These are phyloP conservation scores for Alternaria panax DNA, from an alignment of 2,329 filamentous ascomycete species.

Conservation along the genomic window DNA sequence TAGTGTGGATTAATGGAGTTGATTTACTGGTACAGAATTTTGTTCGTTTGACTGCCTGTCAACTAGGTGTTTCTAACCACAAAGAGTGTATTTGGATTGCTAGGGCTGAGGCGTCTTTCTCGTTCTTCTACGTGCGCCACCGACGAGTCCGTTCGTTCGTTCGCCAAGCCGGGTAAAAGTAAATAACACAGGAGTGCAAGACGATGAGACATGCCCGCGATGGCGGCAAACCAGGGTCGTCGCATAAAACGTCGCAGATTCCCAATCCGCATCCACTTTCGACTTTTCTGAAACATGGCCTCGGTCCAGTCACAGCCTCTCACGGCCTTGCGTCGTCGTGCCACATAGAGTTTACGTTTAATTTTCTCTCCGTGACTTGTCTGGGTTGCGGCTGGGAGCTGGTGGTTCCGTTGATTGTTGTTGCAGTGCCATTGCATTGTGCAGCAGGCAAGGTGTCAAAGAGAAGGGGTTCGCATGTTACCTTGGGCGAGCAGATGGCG, in stretches of 20 bases:
- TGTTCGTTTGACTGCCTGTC: too few species aligned
- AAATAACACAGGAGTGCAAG: too few species aligned
- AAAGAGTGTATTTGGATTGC: too few species aligned
- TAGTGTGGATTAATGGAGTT: too few species aligned
- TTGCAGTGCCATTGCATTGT: too few species aligned
- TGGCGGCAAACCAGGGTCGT: background rate
- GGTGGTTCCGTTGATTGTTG: background rate
- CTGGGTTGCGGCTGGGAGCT: background rate
- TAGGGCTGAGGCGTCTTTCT: too few species aligned
- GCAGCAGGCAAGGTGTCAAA: background rate
- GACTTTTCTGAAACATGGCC: slow-evolving; percentile 26
- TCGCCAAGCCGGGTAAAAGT: too few species aligned
- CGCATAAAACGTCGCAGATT: slow-evolving; percentile 12
- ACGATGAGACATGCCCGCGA: background rate
- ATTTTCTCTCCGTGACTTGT: too few species aligned
- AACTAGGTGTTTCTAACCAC: too few species aligned
- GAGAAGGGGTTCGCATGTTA: background rate
- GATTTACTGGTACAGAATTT: too few species aligned
- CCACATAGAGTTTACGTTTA: background rate
- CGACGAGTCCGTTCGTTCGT: too few species aligned
- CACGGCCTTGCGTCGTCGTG: background rate
- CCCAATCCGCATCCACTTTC: background rate
- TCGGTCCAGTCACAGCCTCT: background rate
- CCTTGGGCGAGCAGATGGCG: background rate
- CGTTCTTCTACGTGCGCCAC: too few species aligned